A percentile compares a stretch with the other conserved stretches of the same genome.
These are phyloP conservation scores for Pyrenula massariospora DNA, from an alignment of 495 filamentous ascomycete genomes.

Conservation along the genomic window DNA sequence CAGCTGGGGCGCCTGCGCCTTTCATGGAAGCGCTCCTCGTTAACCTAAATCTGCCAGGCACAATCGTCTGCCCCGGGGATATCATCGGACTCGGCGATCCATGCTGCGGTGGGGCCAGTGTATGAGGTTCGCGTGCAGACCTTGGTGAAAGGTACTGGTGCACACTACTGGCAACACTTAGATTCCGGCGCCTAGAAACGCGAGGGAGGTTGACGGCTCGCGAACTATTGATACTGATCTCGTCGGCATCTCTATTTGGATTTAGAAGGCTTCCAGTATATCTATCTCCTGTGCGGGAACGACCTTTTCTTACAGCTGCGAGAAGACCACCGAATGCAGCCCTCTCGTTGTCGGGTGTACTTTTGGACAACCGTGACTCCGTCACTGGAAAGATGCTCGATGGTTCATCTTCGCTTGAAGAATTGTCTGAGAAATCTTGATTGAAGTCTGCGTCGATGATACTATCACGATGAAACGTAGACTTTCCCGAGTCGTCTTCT, in stretches of 20 bases:
- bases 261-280: conserved; percentile 50
- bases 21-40: conserved; percentile 78
- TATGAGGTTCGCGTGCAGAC: conserved; percentile 17
- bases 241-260: conserved; percentile 48
- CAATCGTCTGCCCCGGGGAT: neutral
- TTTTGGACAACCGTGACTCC: conserved; percentile 33
- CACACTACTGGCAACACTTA: conserved; percentile 62
- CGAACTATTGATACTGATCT: conserved; percentile 45
- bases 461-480: conserved; percentile 92
- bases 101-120: neutral
- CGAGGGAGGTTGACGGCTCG: conserved; percentile 40
- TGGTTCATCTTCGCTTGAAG: conserved; percentile 84
- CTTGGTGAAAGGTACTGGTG: conserved; percentile 61
- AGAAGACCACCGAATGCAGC: conserved; percentile 41
- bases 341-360: conserved; percentile 40
- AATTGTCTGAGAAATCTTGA: conserved; percentile 90
- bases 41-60: conserved; percentile 39
- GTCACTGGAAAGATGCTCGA: conserved; percentile 72
- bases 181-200: conserved; percentile 54
- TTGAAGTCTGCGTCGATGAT: conserved; percentile 96
- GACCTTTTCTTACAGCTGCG: conserved; percentile 57
- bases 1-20: conserved; percentile 56
- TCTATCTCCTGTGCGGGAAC: conserved; percentile 62
- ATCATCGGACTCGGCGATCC: neutral
- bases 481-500: conserved; percentile 51